Evolutionary conservation across 129 eudicot genomes (phyloP), one percentile per base, ranked within the genome.

Genomic region (Cynara cardunculus): DNA sequence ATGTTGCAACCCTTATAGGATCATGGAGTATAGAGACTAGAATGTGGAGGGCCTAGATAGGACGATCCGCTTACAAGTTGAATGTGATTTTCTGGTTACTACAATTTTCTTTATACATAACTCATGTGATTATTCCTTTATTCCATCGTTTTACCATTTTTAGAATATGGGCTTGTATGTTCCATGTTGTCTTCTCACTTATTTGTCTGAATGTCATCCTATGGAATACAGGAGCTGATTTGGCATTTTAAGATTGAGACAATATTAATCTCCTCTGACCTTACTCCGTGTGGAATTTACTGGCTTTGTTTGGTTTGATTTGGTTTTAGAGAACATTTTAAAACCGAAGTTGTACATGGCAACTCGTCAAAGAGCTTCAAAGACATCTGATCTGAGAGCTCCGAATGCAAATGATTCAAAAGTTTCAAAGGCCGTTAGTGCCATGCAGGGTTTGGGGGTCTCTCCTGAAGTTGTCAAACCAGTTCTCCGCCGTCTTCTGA

Each of bases 401-500:
- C 28, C 30, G 72, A 59, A 34, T 28, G 65, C 14, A 19, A 71
- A 83, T 72, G 74, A 64, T 75, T 84, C 77, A 19, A 85, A 78
- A 78, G 27, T 70, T 79, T 3, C 26, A 32, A 81, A 83, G 31
- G 98, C 98, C 7, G 77, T 74, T 13, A 53, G 11, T 46, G 96
- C 94, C 56, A 94, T 94, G 98, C 49, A 71, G 77, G 81, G 5
- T 7, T 22, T 94, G 22, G 94, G 92, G 7, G 66, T 94, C 32
- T 1, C 74, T 73, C 22, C 21, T 32, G 88, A 79, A 64, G 86
- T 72, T 19, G 93, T 87, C 14, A 87, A 74, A 80, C 98, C 93
- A 25, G 94, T 88, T 30, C 89, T 94, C 7, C 82, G 85, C 59
- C 62, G 80, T 3, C 94, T 94, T 67, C 34, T 81, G 37, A 79